Conservation (phyloP, 352 stramenopile species). For the Phytophthora hybrid region DNA sequence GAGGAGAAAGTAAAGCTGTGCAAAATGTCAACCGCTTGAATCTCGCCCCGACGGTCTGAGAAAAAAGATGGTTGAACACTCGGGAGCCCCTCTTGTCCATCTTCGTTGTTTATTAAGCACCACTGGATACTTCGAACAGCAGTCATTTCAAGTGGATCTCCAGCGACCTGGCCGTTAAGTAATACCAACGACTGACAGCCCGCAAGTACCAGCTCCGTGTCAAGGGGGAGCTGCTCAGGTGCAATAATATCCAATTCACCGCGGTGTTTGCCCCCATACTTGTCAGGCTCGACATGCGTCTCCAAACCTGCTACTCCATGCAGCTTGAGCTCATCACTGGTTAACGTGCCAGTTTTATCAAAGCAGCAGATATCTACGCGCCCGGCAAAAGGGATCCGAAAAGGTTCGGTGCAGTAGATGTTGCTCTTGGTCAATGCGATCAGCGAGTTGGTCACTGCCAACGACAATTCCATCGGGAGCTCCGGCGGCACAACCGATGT, state of each 20-base stretch:
- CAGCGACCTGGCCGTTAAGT: slow-evolving; percentile 95
- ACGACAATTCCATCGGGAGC: slow-evolving; percentile 97
- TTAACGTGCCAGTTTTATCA: slow-evolving; percentile 99
- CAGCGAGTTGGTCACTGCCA: slow-evolving; percentile 98
- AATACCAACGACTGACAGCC: slow-evolving; percentile 98
- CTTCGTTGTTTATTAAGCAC: slow-evolving; percentile 73
- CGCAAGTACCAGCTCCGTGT: slow-evolving; percentile 85
- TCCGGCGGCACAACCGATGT: slow-evolving; percentile 98
- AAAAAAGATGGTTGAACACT: slow-evolving; percentile 43
- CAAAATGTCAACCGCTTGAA: slow-evolving; percentile 95
- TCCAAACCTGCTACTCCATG: slow-evolving; percentile 93
- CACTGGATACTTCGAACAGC: slow-evolving; percentile 88
- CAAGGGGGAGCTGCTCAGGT: slow-evolving; percentile 91
- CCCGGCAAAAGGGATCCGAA: slow-evolving; percentile 97
- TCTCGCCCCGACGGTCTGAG: slow-evolving; percentile 41
- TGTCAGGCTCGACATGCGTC: slow-evolving; percentile 46
- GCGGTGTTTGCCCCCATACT: slow-evolving; percentile 50
- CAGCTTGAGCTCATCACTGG: slow-evolving; percentile 96
- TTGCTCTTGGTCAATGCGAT: slow-evolving; percentile 93
- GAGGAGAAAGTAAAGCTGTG: slow-evolving; percentile 97
- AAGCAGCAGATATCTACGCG: slow-evolving; percentile 98
- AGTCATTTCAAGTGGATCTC: slow-evolving; percentile 98
- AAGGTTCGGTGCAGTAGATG: slow-evolving; percentile 99
- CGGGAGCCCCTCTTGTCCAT: slow-evolving; percentile 19
- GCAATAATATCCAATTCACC: slow-evolving; percentile 82